Evolutionary conservation across 768 basidiomycete genomes (phyloP), one percentile per base, ranked within the genome.

Genomic region (Mycena maculata): DNA sequence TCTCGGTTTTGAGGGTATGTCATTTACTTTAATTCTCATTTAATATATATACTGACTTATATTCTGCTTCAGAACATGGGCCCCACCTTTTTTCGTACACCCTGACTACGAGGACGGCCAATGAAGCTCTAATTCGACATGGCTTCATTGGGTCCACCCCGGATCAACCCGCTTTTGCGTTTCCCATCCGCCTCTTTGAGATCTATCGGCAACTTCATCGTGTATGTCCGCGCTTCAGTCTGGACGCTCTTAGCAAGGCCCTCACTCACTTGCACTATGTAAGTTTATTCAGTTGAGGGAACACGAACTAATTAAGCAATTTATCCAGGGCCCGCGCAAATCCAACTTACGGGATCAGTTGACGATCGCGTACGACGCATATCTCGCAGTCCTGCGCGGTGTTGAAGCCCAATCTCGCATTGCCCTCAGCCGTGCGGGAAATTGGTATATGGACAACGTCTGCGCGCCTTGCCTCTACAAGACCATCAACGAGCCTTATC

Each of bases 171-270:
- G 5, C 1, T 2, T 20, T 71, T 3, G 75, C 74, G 0, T 49
- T 76, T n/a, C 62, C 65, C 0, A 45, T 76, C 41, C 47, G 42
- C 10, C 48, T 68, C 1, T 66, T 77, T 4, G 70, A 73, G n/a
- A 49, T 69, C 1, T 77, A 76, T 39, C 70, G 69, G 11, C 76
- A 77, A 48, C 38, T 69, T 9, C 73, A 75, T 47, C 62, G 71
- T 0, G 67, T 65, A 1, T 75, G 75, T 47, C 76, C 76, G 0
- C 66, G 70, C 3, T 66, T 76, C 45, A 75, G 72, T 48, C 65
- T 77, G 9, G 69, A 76, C 36, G 74, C 71, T 1, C 59, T 64
- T 31, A 45, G 49, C 13, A 61, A 42, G 30, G 38, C 38, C 4
- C 28, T 76, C 0, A 72, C 67, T 22, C 48, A 68, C 27, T 33